Percentiles rank a stretch among this genome's conserved stretches.
Evolutionary conservation across 495 filamentous ascomycete species (phyloP).

Genomic region (Elasticomyces elasticus): DNA sequence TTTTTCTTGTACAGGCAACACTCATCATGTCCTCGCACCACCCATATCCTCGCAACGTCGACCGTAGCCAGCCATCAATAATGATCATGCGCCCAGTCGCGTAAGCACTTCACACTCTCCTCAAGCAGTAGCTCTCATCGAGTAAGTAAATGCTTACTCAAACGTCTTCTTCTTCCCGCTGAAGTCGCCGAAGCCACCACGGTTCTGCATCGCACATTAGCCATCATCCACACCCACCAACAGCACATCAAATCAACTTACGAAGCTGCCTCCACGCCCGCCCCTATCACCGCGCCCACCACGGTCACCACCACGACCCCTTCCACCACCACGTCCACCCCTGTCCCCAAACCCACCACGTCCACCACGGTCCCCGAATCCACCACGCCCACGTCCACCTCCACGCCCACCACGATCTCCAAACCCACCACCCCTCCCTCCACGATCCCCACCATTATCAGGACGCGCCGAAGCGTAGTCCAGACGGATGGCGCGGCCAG

Average conservation of each 20-base stretch:
- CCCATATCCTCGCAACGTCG: neutral
- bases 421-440: conserved; percentile 42
- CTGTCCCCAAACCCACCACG: conserved; percentile 38
- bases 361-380: conserved; percentile 39
- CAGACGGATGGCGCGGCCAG: conserved; percentile 72
- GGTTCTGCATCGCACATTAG: conserved; percentile 47
- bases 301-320: conserved; percentile 54
- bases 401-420: conserved; percentile 40
- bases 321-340: conserved; percentile 24
- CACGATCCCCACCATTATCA: conserved; percentile 44
- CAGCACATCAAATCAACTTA: too few relatives aligned
- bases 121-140: too few relatives aligned
- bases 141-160: conserved; percentile 43
- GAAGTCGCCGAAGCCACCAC: conserved; percentile 73
- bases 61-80: too few relatives aligned
- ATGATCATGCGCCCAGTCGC: too few relatives aligned
- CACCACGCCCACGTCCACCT: conserved; percentile 37
- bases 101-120: too few relatives aligned
- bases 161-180: conserved; percentile 89
- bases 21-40: neutral
- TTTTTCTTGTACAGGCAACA: neutral
- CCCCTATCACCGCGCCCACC: conserved; percentile 41
- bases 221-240: conserved; percentile 13
- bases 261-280: conserved; percentile 33
- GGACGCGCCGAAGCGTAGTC: conserved; percentile 79